Evolutionary conservation across 768 basidiomycete species (phyloP), one percentile per base, ranked within the genome.

Genomic region (Trichaptum fuscoviolaceum): DNA sequence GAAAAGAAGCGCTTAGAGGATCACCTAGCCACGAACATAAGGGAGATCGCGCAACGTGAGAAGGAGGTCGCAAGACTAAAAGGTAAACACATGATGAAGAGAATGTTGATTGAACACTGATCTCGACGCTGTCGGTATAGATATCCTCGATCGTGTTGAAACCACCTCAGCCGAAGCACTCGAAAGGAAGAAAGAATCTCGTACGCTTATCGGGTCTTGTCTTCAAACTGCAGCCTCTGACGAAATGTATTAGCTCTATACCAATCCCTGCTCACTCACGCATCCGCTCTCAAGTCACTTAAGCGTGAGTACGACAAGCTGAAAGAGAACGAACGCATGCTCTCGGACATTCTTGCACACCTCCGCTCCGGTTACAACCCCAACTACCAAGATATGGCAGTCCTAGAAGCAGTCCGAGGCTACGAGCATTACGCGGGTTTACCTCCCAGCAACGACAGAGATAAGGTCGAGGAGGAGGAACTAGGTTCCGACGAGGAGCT

Each of bases 371-470:
- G 90, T 4, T 98, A 97, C 79, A 99, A 99, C 75, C 96, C 96
- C 18, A 99, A 99, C 76, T 98, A 98, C 77, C 96, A 98, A 75
- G 96, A 99, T 74, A 99, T 99, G 96, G 95, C 95, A 1, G 96
- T 99, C 62, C 85, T 97, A 30, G 96, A 96, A 70, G 96, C 96
- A 20, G 95, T 98, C 18, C 88, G 95, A 61, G 96, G 95, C 17
- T 99, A 93, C 89, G 92, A 95, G 74, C 87, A 83, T 58, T 81
- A 88, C 8, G 87, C 89, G 15, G 84, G 84, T 1, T 76, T 91
- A 23, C 88, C 88, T 1, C 90, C 90, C 66, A 88, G 91, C 73
- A 87, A 88, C 68, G 88, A 91, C 62, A 82, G 84, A 8, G 83
- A 80, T 27, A 87, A 87, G 71, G 83, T 71, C 20, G 70, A 66